Evolutionary conservation across 1,284 basidiomycete genomes (phyloP), one percentile per base, ranked within the genome.

Genomic region (Stereum hirsutum): DNA sequence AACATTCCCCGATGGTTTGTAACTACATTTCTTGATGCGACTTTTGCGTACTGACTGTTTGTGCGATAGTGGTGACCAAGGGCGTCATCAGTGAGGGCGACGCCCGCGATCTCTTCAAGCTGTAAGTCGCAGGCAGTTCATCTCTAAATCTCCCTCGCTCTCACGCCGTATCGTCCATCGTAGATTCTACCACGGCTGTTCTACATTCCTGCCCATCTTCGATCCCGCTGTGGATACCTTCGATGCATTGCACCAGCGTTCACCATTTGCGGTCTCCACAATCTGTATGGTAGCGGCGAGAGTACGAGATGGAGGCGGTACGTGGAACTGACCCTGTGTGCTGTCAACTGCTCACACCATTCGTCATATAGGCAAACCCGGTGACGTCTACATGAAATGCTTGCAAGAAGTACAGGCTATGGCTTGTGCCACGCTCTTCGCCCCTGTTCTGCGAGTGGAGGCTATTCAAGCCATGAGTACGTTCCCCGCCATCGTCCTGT

Each of bases 271-370:
- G 39, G 83, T 89, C 19, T 80, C 92, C 50, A 78, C 80, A 26
- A 91, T 95, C 28, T 89, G 90, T 55, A 89, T 90, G 81, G 87
- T 92, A 21, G 91, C 88, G 5, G 83, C 89, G 7, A 77, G 84
- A 43, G 87, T 92, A 23, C 76, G 86, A 43, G 91, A 94, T 57
- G 89, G 89, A 23, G 90, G 90, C 56, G 84, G 86, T 78, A 51
- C 50, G 74, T 41, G 23, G 36, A 27, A 31, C 42, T 3, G 7
- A 26, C 1, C n/a, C 14, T 12, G 21, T 11, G 24, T 12, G 10
- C n/a, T 12, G 24, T 24, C 8, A 10, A 38, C 11, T 12, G 23
- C 24, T 23, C n/a, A 24, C 4, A 23, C 11, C 21, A 11, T 36
- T 33, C n/a, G 5, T 21, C 19, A 28, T 28, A 12, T 54, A 79